phyloP scores from a whole-genome alignment of 345 rosid genomes.

The Gynandropsis gynandra region DNA sequence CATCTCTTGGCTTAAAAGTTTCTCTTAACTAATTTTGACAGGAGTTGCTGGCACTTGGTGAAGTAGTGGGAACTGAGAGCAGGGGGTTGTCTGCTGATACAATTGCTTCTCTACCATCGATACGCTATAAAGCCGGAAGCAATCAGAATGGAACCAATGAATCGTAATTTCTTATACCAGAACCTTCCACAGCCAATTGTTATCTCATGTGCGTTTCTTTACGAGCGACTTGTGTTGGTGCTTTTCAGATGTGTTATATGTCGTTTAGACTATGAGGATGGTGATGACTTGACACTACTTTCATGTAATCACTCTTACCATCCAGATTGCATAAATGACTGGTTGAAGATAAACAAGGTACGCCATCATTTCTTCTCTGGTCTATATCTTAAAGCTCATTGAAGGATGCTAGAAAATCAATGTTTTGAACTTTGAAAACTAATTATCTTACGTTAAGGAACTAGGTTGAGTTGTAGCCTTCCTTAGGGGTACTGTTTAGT shows the following conservation, averaged over 20 bases:
- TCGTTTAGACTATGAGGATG: slow-evolving; percentile 83
- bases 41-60: slow-evolving; percentile 94
- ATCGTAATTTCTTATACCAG: slow-evolving; percentile 48
- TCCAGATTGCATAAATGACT: slow-evolving; percentile 82
- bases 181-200: neutral
- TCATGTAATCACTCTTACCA: slow-evolving; percentile 95
- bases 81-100: slow-evolving; percentile 84
- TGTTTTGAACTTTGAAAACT: too few relatives aligned
- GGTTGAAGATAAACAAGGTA: slow-evolving; percentile 96
- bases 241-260: slow-evolving; percentile 80
- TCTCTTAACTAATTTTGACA: slow-evolving; percentile 21
- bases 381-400: neutral
- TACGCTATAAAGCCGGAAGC: slow-evolving; percentile 60
- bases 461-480: too few relatives aligned
- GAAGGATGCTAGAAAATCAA: too few relatives aligned
- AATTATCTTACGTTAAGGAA: too few relatives aligned
- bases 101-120: slow-evolving; percentile 71
- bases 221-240: slow-evolving; percentile 12
- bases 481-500: neutral
- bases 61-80: slow-evolving; percentile 81
- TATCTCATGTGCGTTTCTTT: slow-evolving; percentile 1
- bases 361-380: neutral
- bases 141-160: slow-evolving; percentile 76
- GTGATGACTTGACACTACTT: slow-evolving; percentile 68
- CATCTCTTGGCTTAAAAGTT: slow-evolving; percentile 1